Evolutionary conservation across 257 asterid genomes (phyloP), one percentile per base, ranked within the genome.

Genomic region (Solanum corneliomulleri): DNA sequence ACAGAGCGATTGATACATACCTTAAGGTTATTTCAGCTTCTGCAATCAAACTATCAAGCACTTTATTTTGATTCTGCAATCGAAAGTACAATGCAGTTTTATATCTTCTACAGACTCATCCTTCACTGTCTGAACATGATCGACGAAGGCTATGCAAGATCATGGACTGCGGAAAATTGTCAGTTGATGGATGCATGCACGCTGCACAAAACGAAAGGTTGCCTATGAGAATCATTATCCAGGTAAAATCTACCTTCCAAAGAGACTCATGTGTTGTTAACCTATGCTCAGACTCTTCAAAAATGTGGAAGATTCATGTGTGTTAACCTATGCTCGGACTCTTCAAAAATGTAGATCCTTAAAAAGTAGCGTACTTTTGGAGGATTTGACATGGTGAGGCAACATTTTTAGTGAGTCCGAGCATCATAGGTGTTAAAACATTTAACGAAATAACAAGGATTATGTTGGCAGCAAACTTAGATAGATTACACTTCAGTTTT

Each of bases 121-220:
- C 95, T 23, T 92, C 93, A 71, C 90, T 95, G 72, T 83, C 98
- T 35, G 98, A 96, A 49, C 96, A 95, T 62, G 98, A 96, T 21
- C 75, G 98, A 87, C 92, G 92, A 91, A 93, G 92, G 91, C 91
- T 96, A 35, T 93, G 98, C 91, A 93, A 95, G 88, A 92, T 93
- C 90, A 94, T 95, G 96, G 92, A 94, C 81, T 91, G 96, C 31
- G 92, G 90, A 87, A 96, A 95, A 95, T 96, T 96, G 87, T 96
- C 99, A 83, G 89, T 87, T 82, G 99, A 96, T 90, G 99, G 96
- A 86, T 92, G 97, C 69, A 91, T 92, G 86, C 99, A 96, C 89
- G 98, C 97, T 64, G 96, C 98, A 80, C 98, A 96, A 81, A 96
- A 96, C 86, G 98, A 96, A n/a, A 92, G 99, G 88, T 81, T 96